Base-by-base conservation (phyloP, 2,329 filamentous ascomycete species). In the Aspergillus pseudoterreus region DNA sequence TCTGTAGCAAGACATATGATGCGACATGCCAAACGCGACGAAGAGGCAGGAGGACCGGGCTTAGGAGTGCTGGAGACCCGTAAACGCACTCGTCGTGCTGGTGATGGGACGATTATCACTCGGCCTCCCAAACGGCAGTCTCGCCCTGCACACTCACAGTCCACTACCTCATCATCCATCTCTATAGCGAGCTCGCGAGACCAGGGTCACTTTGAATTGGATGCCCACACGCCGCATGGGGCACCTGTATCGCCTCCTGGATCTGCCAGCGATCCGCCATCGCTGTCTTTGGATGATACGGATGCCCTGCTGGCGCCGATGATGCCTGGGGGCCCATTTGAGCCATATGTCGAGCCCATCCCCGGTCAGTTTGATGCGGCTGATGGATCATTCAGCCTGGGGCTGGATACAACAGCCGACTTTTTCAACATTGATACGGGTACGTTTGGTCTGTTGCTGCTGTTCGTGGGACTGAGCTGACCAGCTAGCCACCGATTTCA, bases 351-450 rank as follows among this genome's bases (percentile, higher is more conserved):
- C 4, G 66, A 69, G 48, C 66, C 66, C 0, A 57, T 69, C 22
- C 58, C 66, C 0, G 66, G 66, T 1, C 66, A 69, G 27, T 69
- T 68, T 39, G 66, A 68, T 47, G 66, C 66, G 2, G 65, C 66
- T 0, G 66, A 69, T 55, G 66, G 66, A 1, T 65, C 66, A 1
- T 68, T 58, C 53, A 57, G 57, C 19, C 47, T 55, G 12, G 61
- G 56, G 10, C 32, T 61, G n/a, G 57, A 57, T 39, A 56, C 51
- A 0, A 54, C 61, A 14, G 78, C 81, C 47, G 78, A 83, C 46
- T 75, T 79, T 32, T 83, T 84, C 59, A 78, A 79, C 51, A 76
- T 82, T 42, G 82, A 85, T 60, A 85, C 82, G 47, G 71, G 71
- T 72, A 66, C 52, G 60, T 36, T 27, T 15, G 14, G 15, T n/a